These are phyloP conservation scores for Aspergillus spinulosporus DNA, from an alignment of 2,329 filamentous ascomycete genomes.

Conservation along the genomic window DNA sequence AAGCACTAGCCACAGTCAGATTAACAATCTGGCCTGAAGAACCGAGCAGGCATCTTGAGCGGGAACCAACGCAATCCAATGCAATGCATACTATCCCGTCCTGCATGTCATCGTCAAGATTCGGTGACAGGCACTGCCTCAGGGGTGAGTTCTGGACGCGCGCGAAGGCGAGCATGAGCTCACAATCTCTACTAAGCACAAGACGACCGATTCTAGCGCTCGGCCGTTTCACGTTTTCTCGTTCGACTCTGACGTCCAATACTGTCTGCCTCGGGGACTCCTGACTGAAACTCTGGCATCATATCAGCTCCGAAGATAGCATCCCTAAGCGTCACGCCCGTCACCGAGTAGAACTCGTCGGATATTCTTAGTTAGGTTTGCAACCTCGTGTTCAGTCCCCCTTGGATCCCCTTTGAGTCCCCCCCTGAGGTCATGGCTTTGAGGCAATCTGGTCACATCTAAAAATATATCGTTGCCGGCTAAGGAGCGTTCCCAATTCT, in stretches of 20 bases:
- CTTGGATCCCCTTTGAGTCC: too few relatives aligned
- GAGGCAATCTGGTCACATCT: constrained; percentile 5
- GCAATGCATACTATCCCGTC: background rate
- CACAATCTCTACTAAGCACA: too few relatives aligned
- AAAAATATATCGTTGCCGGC: constrained; percentile 1
- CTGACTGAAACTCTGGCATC: background rate
- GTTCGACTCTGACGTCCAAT: background rate
- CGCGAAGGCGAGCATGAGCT: too few relatives aligned
- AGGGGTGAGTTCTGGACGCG: background rate
- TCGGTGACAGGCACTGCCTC: background rate
- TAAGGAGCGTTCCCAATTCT: too few relatives aligned
- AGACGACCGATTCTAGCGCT: background rate
- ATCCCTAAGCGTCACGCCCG: background rate
- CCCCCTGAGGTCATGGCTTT: background rate
- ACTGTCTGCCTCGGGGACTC: background rate
- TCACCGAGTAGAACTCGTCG: background rate
- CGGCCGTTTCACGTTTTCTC: constrained; percentile 3
- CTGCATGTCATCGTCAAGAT: background rate
- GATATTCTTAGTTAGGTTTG: background rate
- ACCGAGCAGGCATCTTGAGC: background rate
- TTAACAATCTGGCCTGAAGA: background rate
- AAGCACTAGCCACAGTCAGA: constrained; percentile 8
- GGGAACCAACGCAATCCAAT: background rate
- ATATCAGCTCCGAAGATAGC: background rate
- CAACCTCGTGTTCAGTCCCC: background rate